phyloP scores from a whole-genome alignment of 768 basidiomycete species.

The Macrocybe gigantea region DNA sequence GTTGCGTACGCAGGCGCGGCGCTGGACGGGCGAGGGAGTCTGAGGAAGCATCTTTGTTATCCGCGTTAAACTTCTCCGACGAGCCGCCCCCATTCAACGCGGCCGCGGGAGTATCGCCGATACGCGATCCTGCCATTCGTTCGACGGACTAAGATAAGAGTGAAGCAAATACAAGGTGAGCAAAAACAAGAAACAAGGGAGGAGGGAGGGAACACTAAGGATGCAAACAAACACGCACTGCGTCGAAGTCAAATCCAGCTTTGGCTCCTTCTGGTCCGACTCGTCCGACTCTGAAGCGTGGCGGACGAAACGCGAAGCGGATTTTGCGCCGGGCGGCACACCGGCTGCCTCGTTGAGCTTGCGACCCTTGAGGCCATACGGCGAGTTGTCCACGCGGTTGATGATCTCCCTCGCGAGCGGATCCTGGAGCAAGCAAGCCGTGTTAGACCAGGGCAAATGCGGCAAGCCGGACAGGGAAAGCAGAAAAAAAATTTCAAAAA shows the following conservation, averaged over 20 bases:
- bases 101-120: conserved; percentile 29
- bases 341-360: conserved; percentile 31
- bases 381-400: conserved; percentile 72
- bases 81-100: conserved; percentile 8
- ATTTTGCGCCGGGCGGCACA: conserved; percentile 14
- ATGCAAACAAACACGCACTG: conserved; percentile 35
- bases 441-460: not conserved
- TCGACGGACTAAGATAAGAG: conserved; percentile 52
- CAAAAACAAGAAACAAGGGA: not conserved
- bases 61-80: not conserved
- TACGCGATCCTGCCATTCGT: conserved; percentile 80
- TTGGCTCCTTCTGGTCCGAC: conserved; percentile 19
- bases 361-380: conserved; percentile 73
- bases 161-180: not conserved
- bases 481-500: not conserved
- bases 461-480: conserved; percentile 1
- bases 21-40: not conserved
- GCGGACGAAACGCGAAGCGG: conserved; percentile 6
- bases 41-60: not conserved
- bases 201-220: conserved; percentile 14
- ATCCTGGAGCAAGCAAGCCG: conserved; percentile 41
- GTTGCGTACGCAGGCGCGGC: conserved; percentile 4
- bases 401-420: conserved; percentile 76
- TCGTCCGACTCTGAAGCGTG: conserved; percentile 15
- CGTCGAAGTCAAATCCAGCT: conserved; percentile 46